Conservation (phyloP, 108 stramenopile genomes). For the Chaetoceros muelleri region DNA sequence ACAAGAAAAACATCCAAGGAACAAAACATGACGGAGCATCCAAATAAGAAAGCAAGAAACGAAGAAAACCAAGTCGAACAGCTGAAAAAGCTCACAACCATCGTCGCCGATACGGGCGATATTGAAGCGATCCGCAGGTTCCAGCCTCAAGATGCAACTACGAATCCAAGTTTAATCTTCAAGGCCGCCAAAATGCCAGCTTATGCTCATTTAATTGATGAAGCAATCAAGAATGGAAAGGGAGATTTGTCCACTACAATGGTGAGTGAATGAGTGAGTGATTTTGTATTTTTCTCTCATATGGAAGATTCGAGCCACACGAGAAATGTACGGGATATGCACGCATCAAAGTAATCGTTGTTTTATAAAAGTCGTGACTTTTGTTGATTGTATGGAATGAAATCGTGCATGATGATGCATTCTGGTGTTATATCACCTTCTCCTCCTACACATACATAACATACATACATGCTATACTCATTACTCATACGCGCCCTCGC, state of each 20-base stretch:
- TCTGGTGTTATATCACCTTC: no score
- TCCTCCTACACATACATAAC: no score
- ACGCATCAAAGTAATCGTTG: not conserved
- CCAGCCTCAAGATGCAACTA: conserved; percentile 94
- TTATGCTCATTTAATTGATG: conserved; percentile 69
- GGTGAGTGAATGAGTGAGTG: conserved; percentile 27
- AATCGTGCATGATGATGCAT: no score
- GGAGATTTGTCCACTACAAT: conserved; percentile 60
- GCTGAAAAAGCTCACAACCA: conserved; percentile 72
- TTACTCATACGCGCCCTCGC: not conserved
- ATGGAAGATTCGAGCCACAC: not conserved
- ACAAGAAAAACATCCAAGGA: not conserved
- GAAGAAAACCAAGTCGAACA: conserved; percentile 38
- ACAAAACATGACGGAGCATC: not conserved
- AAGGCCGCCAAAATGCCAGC: conserved; percentile 77
- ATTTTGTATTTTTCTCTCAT: not conserved
- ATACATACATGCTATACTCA: not conserved
- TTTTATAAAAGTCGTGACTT: not conserved
- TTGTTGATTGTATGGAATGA: not conserved
- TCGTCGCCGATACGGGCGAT: conserved; percentile 85
- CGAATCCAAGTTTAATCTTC: conserved; percentile 95
- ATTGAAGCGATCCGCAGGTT: conserved; percentile 84
- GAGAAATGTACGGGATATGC: no score
- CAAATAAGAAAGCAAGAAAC: not conserved
- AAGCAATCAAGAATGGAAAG: conserved; percentile 76